Evolutionary conservation across 176 grass and related monocot species (phyloP).

Genomic region (Pharus latifolius): DNA sequence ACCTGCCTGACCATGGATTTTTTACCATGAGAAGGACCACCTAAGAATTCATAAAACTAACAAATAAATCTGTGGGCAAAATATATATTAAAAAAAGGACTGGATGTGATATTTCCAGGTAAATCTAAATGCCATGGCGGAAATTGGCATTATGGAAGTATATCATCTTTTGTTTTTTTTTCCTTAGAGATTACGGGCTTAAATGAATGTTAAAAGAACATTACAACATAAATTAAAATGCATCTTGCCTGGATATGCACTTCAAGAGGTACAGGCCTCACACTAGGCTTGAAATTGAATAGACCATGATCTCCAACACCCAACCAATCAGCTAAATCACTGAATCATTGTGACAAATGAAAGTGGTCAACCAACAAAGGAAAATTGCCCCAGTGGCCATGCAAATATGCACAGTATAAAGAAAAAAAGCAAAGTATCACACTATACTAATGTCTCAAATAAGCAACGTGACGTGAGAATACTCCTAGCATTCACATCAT

Average conservation of each 20-base stretch:
- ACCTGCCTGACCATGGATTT: neutral
- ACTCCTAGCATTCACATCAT: neutral
- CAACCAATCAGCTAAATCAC: constrained; percentile 91
- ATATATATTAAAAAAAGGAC: neutral
- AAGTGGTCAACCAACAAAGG: neutral
- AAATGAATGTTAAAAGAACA: neutral
- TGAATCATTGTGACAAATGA: constrained; percentile 22
- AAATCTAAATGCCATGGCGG: neutral
- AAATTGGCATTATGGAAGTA: constrained; percentile 5
- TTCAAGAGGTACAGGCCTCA: constrained; percentile 97
- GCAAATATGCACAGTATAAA: neutral
- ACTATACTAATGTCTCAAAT: neutral
- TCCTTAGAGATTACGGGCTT: too few species aligned
- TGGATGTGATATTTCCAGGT: constrained; percentile 3
- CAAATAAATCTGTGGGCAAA: neutral
- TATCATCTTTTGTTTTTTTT: neutral
- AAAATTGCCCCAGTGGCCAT: neutral
- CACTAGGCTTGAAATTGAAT: constrained; percentile 98
- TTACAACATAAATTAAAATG: constrained; percentile 19
- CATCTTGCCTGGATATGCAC: constrained; percentile 85
- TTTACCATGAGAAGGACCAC: neutral
- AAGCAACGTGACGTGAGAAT: neutral
- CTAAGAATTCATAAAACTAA: neutral
- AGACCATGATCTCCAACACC: constrained; percentile 79
- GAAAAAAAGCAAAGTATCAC: neutral